A percentile compares a stretch with the other conserved stretches of the same genome.
Conservation (phyloP, 257 asterid species). For the Solanum rostratum region DNA sequence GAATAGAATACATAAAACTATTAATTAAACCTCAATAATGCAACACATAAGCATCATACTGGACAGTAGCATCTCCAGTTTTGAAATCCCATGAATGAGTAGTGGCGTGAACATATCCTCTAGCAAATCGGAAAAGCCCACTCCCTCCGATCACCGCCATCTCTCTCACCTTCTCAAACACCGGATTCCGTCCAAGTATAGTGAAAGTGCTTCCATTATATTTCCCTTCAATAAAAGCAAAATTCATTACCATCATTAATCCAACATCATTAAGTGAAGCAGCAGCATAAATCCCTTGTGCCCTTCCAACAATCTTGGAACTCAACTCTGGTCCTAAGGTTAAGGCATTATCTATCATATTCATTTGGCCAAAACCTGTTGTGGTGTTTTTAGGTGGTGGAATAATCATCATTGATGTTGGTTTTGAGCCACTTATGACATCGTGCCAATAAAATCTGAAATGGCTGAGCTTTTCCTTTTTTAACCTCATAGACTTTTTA, state of each 20-base stretch:
- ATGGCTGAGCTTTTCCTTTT: conserved; percentile 1
- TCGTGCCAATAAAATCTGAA: conserved; percentile 6
- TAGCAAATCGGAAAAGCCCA: conserved; percentile 9
- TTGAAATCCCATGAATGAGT: neutral
- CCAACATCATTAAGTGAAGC: neutral
- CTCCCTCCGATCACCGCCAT: conserved; percentile 6
- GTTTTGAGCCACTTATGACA: neutral
- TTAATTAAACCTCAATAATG: neutral
- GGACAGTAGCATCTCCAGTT: neutral
- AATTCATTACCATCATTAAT: neutral
- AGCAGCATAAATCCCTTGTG: conserved; percentile 4
- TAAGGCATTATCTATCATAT: conserved; percentile 1
- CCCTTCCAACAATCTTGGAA: conserved; percentile 2
- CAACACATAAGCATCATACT: neutral
- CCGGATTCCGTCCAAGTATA: conserved; percentile 1
- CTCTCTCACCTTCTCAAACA: conserved; percentile 1
- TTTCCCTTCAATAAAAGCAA: conserved; percentile 2
- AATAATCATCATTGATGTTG: neutral
- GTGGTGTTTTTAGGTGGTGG: neutral
- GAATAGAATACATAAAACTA: neutral
- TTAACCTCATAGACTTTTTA: neutral
- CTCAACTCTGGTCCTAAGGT: neutral
- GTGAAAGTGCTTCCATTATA: conserved; percentile 1
- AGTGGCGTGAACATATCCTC: neutral
- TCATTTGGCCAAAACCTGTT: neutral